Base-by-base conservation (phyloP, 1,284 basidiomycete genomes). In the Trametes hirsuta region DNA sequence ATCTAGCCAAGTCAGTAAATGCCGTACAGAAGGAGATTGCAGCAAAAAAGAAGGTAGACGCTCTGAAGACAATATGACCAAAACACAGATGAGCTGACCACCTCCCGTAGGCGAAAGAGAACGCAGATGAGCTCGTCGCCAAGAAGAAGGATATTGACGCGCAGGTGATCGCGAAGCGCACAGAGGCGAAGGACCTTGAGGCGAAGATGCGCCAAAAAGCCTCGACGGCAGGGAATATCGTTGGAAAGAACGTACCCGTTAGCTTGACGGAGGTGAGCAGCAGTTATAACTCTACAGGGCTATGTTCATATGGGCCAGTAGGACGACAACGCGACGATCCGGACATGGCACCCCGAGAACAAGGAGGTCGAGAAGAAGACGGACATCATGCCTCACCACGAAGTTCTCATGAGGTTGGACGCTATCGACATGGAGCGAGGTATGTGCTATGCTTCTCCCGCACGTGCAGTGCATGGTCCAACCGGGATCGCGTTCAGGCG, bases 401-500 rank as follows among this genome's bases (percentile, higher is more conserved):
- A 98, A 79, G 95, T 99, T 45, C 85, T 99, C 63, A 85, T 95
- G 60, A 86, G 95, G 49, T 80, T 99, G 37, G 95, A 98, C 71
- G 93, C 94, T 6, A 96, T 97, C 82, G 97, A 99, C 76, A 88
- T 96, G 47, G 97, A 99, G 74, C 86, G 97, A 74, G 97, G 94
- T 91, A 58, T 12, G 63, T 41, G 14, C 12, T 14, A 49, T 4
- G 76, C 66, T 12, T 42, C 30, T 30, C 14, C 45, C 11, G 21
- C 12, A n/a, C 46, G 49, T 40, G 14, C 9, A 44, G 34, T 3
- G 21, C 35, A 1, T n/a, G 14, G 25, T 21, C 25, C 11, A 36
- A 59, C 24, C 22, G 36, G 15, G 54, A 35, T 55, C 40, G 47
- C 21, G 55, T 48, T 4, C 66, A 93, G 92, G 94, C 52, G 84